Evolutionary conservation across 768 basidiomycete species (phyloP).

Genomic region (Russula earlei): DNA sequence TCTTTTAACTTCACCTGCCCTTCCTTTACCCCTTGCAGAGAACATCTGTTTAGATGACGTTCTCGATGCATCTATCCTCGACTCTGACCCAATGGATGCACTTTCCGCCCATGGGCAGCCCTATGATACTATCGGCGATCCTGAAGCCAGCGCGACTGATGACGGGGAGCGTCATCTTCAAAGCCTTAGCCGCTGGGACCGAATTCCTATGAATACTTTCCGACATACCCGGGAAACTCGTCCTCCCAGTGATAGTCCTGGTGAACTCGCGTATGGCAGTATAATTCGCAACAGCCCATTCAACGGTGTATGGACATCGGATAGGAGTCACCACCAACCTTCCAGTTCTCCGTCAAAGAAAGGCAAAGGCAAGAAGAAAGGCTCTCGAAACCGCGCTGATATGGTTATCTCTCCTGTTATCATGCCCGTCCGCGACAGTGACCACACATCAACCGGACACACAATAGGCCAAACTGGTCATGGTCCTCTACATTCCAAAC

Average conservation of each 20-base stretch:
- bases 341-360: constrained; percentile 20
- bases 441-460: constrained; percentile 43
- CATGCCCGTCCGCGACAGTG: constrained; percentile 42
- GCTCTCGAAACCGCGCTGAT: constrained; percentile 21
- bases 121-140: constrained; percentile 15
- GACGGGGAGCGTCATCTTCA: constrained; percentile 34
- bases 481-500: constrained; percentile 38
- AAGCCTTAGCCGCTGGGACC: constrained; percentile 61
- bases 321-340: constrained; percentile 17
- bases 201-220: constrained; percentile 64
- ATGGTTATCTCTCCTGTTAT: constrained; percentile 43
- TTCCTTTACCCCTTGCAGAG: constrained; percentile 27
- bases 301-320: constrained; percentile 20
- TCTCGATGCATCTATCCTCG: constrained; percentile 62
- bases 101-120: constrained; percentile 1
- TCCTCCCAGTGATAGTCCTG: constrained; percentile 12
- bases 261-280: constrained; percentile 12
- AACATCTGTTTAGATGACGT: constrained; percentile 67
- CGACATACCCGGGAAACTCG: constrained; percentile 45
- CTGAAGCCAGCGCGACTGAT: constrained; percentile 14
- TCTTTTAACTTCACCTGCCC: constrained; percentile 29
- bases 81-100: constrained; percentile 36
- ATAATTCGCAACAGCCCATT: constrained; percentile 19
- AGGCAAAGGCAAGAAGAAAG: constrained; percentile 28
- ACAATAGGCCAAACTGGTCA: constrained; percentile 25